Percentiles rank a stretch among this genome's conserved stretches.
Evolutionary conservation across 164 flowering plant genomes (phyloP).

Genomic region (Dillenia turbinata): DNA sequence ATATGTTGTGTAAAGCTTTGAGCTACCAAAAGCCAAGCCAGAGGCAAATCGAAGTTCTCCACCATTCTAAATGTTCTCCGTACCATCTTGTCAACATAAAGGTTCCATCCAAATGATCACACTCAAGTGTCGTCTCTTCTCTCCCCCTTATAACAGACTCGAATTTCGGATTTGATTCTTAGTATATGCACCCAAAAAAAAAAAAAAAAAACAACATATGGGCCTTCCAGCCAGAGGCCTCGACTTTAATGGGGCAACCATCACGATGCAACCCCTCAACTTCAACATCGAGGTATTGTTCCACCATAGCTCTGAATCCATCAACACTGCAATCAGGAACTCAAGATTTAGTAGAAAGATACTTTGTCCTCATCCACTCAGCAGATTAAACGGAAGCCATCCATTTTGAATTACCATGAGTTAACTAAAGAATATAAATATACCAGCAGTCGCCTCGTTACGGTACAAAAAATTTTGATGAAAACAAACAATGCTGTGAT

Average conservation of each 20-base stretch:
- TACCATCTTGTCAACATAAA: slow-evolving; percentile 85
- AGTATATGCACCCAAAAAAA: no score
- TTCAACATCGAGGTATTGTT: slow-evolving; percentile 73
- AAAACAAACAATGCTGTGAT: no score
- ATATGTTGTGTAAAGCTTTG: neutral
- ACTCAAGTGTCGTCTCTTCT: no score
- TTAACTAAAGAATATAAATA: no score
- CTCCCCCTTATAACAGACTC: no score
- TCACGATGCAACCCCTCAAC: slow-evolving; percentile 70
- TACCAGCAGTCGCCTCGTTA: no score
- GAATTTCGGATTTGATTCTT: no score
- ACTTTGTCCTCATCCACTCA: no score
- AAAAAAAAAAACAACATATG: slow-evolving; percentile 87
- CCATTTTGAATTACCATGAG: no score
- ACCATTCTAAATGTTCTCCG: slow-evolving; percentile 72
- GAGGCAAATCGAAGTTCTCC: slow-evolving; percentile 81
- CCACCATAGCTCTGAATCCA: slow-evolving; percentile 87
- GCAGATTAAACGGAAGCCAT: neutral
- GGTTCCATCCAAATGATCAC: slow-evolving; percentile 92
- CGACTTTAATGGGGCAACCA: slow-evolving; percentile 63
- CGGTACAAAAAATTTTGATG: no score
- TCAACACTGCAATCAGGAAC: slow-evolving; percentile 52
- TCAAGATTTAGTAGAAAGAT: no score
- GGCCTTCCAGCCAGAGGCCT: slow-evolving; percentile 93
- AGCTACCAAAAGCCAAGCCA: slow-evolving; percentile 54